These are phyloP conservation scores for Entomortierella beljakovae DNA, from an alignment of 192 early-diverging fungal species.

Conservation along the genomic window DNA sequence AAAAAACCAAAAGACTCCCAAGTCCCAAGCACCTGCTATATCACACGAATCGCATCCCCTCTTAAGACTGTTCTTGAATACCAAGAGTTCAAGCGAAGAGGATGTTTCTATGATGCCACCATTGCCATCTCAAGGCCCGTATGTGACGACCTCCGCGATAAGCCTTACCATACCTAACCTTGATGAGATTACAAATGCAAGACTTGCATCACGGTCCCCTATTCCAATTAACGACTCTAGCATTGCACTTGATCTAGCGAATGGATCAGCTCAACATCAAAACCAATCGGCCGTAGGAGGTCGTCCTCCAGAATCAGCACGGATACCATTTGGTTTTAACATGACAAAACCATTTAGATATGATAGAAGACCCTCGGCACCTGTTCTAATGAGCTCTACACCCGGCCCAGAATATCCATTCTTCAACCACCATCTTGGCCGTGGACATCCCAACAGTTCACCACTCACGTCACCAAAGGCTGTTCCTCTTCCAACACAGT, in stretches of 20 bases:
- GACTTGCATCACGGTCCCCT: conserved; percentile 43
- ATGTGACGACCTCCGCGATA: conserved; percentile 31
- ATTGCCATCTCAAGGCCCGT: conserved; percentile 10
- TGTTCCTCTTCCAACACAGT: conserved; percentile 16
- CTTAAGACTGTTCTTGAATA: conserved; percentile 39
- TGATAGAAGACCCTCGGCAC: conserved; percentile 45
- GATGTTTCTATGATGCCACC: conserved; percentile 17
- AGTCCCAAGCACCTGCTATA: conserved; percentile 21
- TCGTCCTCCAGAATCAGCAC: conserved; percentile 5
- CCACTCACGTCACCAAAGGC: conserved; percentile 41
- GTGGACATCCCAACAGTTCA: conserved; percentile 13
- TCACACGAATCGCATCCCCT: conserved; percentile 46
- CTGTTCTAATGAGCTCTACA: conserved; percentile 29
- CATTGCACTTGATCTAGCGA: conserved; percentile 3
- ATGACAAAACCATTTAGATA: conserved; percentile 39
- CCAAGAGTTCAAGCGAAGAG: conserved; percentile 47
- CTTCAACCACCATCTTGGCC: conserved; percentile 20
- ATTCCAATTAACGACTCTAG: conserved; percentile 11
- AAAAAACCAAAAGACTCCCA: conserved; percentile 10
- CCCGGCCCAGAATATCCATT: conserved; percentile 30
- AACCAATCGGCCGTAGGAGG: conserved; percentile 11
- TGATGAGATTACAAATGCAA: conserved; percentile 39
- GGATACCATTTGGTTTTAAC: conserved; percentile 45
- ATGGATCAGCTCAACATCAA: conserved; percentile 13
- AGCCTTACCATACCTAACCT: conserved; percentile 39